phyloP scores from a whole-genome alignment of 495 filamentous ascomycete genomes.

The Jackrogersella minutella region DNA sequence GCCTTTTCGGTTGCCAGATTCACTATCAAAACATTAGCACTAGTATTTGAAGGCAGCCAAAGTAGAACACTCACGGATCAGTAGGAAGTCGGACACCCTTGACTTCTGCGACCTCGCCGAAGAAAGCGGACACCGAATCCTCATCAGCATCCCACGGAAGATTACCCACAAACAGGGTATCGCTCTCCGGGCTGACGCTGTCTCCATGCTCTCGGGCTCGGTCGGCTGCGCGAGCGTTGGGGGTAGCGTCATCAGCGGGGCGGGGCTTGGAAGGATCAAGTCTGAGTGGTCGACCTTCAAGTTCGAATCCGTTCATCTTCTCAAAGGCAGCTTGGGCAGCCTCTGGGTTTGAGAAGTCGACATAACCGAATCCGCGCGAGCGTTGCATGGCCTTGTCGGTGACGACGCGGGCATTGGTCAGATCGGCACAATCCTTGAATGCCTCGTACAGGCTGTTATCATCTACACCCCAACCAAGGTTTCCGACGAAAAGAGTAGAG shows the following conservation, averaged over 20 bases:
- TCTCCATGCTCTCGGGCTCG: slow-evolving; percentile 84
- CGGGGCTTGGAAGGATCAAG: slow-evolving; percentile 87
- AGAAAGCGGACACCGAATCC: slow-evolving; percentile 75
- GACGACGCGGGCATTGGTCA: slow-evolving; percentile 79
- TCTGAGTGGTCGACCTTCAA: slow-evolving; percentile 88
- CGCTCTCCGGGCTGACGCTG: slow-evolving; percentile 72
- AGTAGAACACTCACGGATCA: slow-evolving; percentile 64
- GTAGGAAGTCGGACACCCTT: slow-evolving; percentile 88
- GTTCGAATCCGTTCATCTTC: slow-evolving; percentile 77
- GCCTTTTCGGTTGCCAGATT: slow-evolving; percentile 87
- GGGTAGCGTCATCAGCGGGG: slow-evolving; percentile 57
- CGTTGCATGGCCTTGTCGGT: slow-evolving; percentile 82
- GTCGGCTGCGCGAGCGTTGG: slow-evolving; percentile 66
- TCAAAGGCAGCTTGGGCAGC: slow-evolving; percentile 79
- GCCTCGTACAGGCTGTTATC: slow-evolving; percentile 88
- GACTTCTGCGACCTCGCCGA: slow-evolving; percentile 74
- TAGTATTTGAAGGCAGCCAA: not conserved
- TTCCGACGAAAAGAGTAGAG: slow-evolving; percentile 84
- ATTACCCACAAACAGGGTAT: slow-evolving; percentile 95
- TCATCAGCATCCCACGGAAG: slow-evolving; percentile 84
- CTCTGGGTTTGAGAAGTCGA: slow-evolving; percentile 79
- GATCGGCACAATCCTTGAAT: slow-evolving; percentile 84
- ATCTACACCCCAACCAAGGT: slow-evolving; percentile 93
- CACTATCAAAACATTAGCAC: slow-evolving; percentile 61
- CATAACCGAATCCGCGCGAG: slow-evolving; percentile 96